Evolutionary conservation across 2,329 filamentous ascomycete genomes (phyloP), one percentile per base, ranked within the genome.

Genomic region (Massarina eburnea): DNA sequence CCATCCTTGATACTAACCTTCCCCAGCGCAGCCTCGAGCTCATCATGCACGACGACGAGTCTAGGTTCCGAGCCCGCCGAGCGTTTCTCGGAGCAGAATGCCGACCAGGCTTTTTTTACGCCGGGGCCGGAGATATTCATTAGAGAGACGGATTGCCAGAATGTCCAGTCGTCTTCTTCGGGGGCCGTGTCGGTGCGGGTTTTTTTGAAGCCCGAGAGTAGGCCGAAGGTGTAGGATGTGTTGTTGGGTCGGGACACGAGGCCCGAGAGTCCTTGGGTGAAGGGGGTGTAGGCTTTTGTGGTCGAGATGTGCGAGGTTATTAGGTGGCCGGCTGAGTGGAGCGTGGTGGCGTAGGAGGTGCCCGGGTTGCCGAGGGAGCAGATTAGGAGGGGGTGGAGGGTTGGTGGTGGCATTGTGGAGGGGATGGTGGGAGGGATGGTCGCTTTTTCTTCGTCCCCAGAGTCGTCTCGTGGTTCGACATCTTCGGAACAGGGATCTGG

Each of bases 91-190:
- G 5, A 14, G 49, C 46, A 57, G 71, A 48, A 83, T n/a, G 81
- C 73, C 32, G 76, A 77, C 76, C 86, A 91, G 2, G 85, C 83
- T 2, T 76, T 76, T 3, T 80, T 74, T 0, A 96, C 80, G 48
- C 85, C 88, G 0, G 79, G 76, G 0, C 94, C 94, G 1, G 84
- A 89, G 4, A 86, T 74, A 66, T 97, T 99, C 94, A 99, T 97
- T 26, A 85, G 72, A 0, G 81, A 82, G 0, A 86, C 83, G 24
- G 84, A 90, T 66, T 94, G 85, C 71, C 89, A 84, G 14, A 95
- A 76, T 2, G 82, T 86, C 81, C 70, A 78, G 59, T 73, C 58
- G 55, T 73, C 61, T 27, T 66, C 63, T 40, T 59, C 40, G 4
- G 52, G 36, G 18, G 45, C 30, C 24, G 46, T 41, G 7, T 43